phyloP scores from a whole-genome alignment of 1,284 basidiomycete genomes.

The Paramarasmius palmivorus region DNA sequence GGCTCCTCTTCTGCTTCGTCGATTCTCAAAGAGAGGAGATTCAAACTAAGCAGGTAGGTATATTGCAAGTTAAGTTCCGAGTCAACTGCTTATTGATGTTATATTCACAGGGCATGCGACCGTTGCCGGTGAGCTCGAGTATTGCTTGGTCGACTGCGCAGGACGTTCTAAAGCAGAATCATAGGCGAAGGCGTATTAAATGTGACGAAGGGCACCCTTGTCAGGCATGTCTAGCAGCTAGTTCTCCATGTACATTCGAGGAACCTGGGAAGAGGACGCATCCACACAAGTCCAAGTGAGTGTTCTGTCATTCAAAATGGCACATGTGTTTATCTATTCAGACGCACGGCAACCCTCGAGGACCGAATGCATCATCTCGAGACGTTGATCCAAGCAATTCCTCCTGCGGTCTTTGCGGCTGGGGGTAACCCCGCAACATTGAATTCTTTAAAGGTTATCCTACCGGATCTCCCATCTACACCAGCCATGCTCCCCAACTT shows the following conservation, averaged over 20 bases:
- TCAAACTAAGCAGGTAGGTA: slow-evolving; percentile 79
- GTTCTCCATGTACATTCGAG: slow-evolving; percentile 79
- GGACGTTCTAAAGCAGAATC: not conserved
- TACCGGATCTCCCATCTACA: slow-evolving; percentile 44
- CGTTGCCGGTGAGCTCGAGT: slow-evolving; percentile 69
- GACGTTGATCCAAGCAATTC: slow-evolving; percentile 78
- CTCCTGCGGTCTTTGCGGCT: slow-evolving; percentile 73
- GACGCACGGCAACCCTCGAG: slow-evolving; percentile 76
- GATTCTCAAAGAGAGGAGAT: slow-evolving; percentile 74
- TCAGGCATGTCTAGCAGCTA: slow-evolving; percentile 77
- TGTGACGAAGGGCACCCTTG: slow-evolving; percentile 85
- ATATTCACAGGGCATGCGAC: slow-evolving; percentile 68
- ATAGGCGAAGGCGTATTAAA: slow-evolving; percentile 74
- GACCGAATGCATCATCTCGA: slow-evolving; percentile 85
- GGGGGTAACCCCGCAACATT: slow-evolving; percentile 30
- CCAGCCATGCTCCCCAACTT: slow-evolving; percentile 56
- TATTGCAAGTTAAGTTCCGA: not conserved
- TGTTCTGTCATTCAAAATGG: not conserved
- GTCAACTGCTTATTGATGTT: slow-evolving; percentile 1
- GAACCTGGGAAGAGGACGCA: slow-evolving; percentile 81
- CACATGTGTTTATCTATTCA: slow-evolving; percentile 27
- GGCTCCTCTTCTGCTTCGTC: slow-evolving; percentile 38
- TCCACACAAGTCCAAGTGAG: slow-evolving; percentile 79
- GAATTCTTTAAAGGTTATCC: slow-evolving; percentile 20
- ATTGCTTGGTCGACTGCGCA: too few species aligned